A percentile compares a stretch with the other conserved stretches of the same genome.
phyloP scores from a whole-genome alignment of 2,329 filamentous ascomycete genomes.

The Fusarium sororula region DNA sequence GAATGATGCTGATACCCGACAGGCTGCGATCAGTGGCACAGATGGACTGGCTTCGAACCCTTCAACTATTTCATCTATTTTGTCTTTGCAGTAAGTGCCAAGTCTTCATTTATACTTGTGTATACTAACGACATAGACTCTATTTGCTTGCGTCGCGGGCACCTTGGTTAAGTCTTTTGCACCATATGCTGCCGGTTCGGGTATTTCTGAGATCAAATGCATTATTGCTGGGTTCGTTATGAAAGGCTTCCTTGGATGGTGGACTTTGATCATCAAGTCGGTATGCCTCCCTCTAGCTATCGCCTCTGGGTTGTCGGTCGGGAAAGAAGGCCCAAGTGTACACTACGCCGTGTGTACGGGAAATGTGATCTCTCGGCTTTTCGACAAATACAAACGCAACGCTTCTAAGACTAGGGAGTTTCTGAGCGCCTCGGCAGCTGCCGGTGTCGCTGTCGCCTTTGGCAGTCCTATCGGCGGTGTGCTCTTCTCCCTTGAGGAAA shows the following conservation, averaged over 20 bases:
- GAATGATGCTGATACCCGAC: conserved; percentile 12
- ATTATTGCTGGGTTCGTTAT: conserved; percentile 99
- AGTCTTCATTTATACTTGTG: not conserved
- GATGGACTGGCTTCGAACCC: conserved; percentile 81
- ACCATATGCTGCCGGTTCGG: conserved; percentile 94
- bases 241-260: conserved; percentile 94
- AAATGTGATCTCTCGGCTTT: conserved; percentile 93
- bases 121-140: conserved; percentile 57
- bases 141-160: conserved; percentile 85
- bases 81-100: conserved; percentile 73
- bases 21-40: conserved; percentile 89
- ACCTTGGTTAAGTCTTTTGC: conserved; percentile 89
- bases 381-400: conserved; percentile 90
- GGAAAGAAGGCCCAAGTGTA: conserved; percentile 98
- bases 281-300: conserved; percentile 91
- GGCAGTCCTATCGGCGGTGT: conserved; percentile 97
- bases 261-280: conserved; percentile 94
- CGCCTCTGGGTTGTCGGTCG: conserved; percentile 91
- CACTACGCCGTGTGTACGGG: conserved; percentile 98
- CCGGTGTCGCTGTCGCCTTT: conserved; percentile 95
- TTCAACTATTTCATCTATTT: conserved; percentile 92
- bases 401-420: conserved; percentile 96
- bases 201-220: conserved; percentile 99
- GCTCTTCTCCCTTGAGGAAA: conserved; percentile 95
- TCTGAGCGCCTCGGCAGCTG: conserved; percentile 90